Evolutionary conservation across 495 filamentous ascomycete genomes (phyloP).

Genomic region (Neurospora sp.): DNA sequence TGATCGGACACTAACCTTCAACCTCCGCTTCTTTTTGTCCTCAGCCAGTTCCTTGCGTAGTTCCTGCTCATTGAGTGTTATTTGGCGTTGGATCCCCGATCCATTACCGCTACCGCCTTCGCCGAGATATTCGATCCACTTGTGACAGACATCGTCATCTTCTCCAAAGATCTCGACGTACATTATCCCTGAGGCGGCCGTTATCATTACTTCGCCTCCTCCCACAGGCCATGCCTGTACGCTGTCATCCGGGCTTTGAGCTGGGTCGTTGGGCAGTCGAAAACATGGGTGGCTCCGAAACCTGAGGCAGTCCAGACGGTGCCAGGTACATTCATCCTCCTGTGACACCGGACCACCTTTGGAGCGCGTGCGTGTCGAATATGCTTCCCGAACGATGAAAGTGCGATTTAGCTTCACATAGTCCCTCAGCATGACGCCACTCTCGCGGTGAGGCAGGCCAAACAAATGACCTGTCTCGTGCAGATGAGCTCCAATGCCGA

Average conservation of each 20-base stretch:
- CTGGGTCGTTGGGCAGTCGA: slow-evolving; percentile 63
- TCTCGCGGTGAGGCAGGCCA: slow-evolving; percentile 79
- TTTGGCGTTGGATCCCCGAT: slow-evolving; percentile 50
- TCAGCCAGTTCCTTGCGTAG: slow-evolving; percentile 60
- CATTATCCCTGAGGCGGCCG: slow-evolving; percentile 68
- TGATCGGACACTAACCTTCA: slow-evolving; percentile 66
- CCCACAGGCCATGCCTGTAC: slow-evolving; percentile 84
- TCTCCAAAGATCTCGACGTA: slow-evolving; percentile 73
- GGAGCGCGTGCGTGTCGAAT: slow-evolving; percentile 71
- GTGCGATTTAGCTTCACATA: slow-evolving; percentile 76
- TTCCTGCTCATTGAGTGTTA: slow-evolving; percentile 64
- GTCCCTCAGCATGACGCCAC: slow-evolving; percentile 78
- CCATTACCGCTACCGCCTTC: slow-evolving; percentile 34
- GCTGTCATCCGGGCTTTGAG: slow-evolving; percentile 58
- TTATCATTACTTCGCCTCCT: slow-evolving; percentile 66
- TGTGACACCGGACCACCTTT: slow-evolving; percentile 64
- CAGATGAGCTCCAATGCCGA: slow-evolving; percentile 85
- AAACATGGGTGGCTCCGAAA: slow-evolving; percentile 92
- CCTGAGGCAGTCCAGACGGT: slow-evolving; percentile 74
- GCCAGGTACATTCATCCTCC: slow-evolving; percentile 79
- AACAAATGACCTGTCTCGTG: slow-evolving; percentile 83
- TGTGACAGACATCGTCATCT: slow-evolving; percentile 60
- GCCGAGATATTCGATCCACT: slow-evolving; percentile 66
- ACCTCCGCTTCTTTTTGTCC: slow-evolving; percentile 54
- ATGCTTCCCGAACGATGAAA: slow-evolving; percentile 68